Base-by-base conservation (phyloP, 805 yeast genomes). In the Lachancea dasiensis region DNA sequence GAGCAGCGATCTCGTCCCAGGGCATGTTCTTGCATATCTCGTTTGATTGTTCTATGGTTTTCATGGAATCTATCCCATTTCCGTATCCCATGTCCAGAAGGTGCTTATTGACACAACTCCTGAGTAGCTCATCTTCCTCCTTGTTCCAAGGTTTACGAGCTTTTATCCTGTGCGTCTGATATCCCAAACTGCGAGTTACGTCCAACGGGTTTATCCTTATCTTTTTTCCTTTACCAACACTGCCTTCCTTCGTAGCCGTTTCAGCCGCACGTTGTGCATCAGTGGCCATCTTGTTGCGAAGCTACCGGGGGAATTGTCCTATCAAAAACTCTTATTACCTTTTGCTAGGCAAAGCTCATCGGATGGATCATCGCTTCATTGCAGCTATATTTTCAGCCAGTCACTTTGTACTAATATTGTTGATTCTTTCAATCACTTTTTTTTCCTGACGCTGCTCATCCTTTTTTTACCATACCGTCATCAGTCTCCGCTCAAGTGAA, bases 121-220 rank as follows among this genome's bases (percentile, higher is more conserved):
- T 63, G 34, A 87, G 59, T 22, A 64, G 51, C 21, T 64, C 65
- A 59, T 87, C 97, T 46, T 89, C 95, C 23, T 77, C 79, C 34
- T 73, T 70, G 3, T 79, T 68, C 96, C 96, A 87, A 9, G 83
- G 73, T 39, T 75, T 72, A 39, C 90, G 64, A 4, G 75, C 65
- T 17, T 65, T 75, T 37, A 80, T 67, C 27, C 90, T 61, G 52
- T 78, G 79, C 2, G 87, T 83, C 48, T 80, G 82, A 52, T 77
- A 80, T 5, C 92, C 92, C 6, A 83, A 59, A 2, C 83, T 73
- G 51, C 81, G 82, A 4, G 90, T 79, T 22, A 82, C 70, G 29
- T 64, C 69, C 34, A 68, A 43, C 2, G 69, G 65, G 43, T 68
- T 64, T 31, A 68, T 38, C 13, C 34, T 30, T 1, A 34, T 24